Percentiles rank a stretch among this genome's conserved stretches.
Conservation (phyloP, 495 filamentous ascomycete genomes). For the Aspergillus hancockii region DNA sequence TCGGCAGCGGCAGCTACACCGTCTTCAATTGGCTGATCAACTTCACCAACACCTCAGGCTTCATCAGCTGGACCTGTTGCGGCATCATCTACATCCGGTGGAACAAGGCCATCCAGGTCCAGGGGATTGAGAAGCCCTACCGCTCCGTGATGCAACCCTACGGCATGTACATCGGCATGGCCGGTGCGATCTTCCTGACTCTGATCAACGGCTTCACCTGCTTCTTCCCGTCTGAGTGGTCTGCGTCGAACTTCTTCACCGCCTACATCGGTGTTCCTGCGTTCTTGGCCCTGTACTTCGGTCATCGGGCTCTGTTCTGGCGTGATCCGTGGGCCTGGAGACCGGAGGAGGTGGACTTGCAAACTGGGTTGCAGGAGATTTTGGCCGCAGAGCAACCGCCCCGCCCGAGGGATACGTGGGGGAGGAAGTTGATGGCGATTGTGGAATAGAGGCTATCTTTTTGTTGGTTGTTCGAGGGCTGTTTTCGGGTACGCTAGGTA, state of each 20-base stretch:
- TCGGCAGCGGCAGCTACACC: constrained; percentile 33
- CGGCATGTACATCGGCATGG: constrained; percentile 49
- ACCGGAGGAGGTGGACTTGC: constrained; percentile 56
- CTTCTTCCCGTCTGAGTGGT: constrained; percentile 59
- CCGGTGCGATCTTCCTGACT: constrained; percentile 50
- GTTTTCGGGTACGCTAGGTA: not conserved
- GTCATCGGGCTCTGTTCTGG: constrained; percentile 47
- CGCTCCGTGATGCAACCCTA: constrained; percentile 53
- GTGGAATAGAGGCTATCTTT: constrained; percentile 18
- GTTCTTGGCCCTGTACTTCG: constrained; percentile 57
- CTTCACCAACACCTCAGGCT: constrained; percentile 59
- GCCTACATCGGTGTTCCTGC: constrained; percentile 64
- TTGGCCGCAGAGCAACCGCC: constrained; percentile 50
- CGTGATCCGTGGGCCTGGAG: constrained; percentile 55
- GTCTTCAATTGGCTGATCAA: constrained; percentile 61
- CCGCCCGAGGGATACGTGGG: constrained; percentile 32
- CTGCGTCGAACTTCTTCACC: constrained; percentile 55
- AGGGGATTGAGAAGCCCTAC: constrained; percentile 58
- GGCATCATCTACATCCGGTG: constrained; percentile 63
- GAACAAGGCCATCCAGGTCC: constrained; percentile 50
- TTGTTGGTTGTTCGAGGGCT: not conserved
- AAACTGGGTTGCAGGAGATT: constrained; percentile 54
- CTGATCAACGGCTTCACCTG: constrained; percentile 65
- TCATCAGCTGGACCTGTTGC: constrained; percentile 64
- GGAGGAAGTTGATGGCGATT: constrained; percentile 31